Conservation (phyloP, 306 rosid species). For the Trifolium repens region DNA sequence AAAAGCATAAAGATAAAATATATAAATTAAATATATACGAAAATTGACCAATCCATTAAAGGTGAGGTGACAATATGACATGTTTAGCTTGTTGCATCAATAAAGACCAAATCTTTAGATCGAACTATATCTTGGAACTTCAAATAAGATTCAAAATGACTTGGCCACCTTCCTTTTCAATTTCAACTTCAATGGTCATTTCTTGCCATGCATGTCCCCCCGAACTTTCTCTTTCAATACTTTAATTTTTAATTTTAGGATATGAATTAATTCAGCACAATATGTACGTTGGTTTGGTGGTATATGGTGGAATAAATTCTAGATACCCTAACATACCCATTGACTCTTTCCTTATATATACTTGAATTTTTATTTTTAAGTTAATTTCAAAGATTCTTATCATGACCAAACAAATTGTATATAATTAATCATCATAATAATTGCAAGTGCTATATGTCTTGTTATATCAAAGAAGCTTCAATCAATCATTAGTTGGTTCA, state of each 20-base stretch:
- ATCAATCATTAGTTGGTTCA: too few relatives aligned
- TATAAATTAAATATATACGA: background rate
- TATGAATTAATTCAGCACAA: slow-evolving; percentile 11
- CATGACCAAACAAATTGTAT: slow-evolving; percentile 16
- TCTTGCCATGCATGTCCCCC: slow-evolving; percentile 35
- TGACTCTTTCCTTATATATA: background rate
- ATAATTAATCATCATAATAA: slow-evolving; percentile 32
- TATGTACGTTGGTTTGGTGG: slow-evolving; percentile 7
- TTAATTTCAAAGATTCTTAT: slow-evolving; percentile 23
- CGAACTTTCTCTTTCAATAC: background rate
- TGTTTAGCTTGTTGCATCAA: slow-evolving; percentile 38
- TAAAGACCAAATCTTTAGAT: slow-evolving; percentile 40
- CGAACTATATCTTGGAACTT: slow-evolving; percentile 34
- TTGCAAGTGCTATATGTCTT: slow-evolving; percentile 34
- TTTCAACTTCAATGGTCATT: slow-evolving; percentile 45
- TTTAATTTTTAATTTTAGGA: slow-evolving; percentile 13
- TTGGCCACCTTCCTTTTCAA: slow-evolving; percentile 36
- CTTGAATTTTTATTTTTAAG: slow-evolving; percentile 17
- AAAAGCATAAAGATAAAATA: background rate
- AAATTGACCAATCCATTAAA: slow-evolving; percentile 47
- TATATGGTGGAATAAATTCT: slow-evolving; percentile 35
- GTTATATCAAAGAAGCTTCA: background rate
- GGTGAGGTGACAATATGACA: slow-evolving; percentile 33
- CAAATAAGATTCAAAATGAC: slow-evolving; percentile 40
- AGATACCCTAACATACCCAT: slow-evolving; percentile 30